These are phyloP conservation scores for Pyrenophora seminiperda DNA, from an alignment of 2,329 filamentous ascomycete species.

Conservation along the genomic window DNA sequence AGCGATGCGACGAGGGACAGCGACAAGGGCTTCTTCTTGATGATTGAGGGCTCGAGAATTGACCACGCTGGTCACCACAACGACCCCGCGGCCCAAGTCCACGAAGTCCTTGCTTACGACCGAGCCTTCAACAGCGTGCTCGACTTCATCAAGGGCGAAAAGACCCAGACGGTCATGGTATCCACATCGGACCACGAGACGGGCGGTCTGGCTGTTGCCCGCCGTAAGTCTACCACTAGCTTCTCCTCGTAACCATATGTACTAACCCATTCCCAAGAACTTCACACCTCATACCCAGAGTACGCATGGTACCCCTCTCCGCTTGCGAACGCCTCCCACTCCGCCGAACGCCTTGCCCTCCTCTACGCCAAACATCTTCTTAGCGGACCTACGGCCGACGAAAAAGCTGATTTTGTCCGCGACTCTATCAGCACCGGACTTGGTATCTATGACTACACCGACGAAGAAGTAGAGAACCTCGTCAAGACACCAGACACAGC, in stretches of 20 bases:
- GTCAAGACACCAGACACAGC: slow-evolving; percentile 63
- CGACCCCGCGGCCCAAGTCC: slow-evolving; percentile 62
- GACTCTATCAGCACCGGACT: slow-evolving; percentile 71
- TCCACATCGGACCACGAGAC: slow-evolving; percentile 96
- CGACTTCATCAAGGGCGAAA: slow-evolving; percentile 78
- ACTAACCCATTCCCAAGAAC: slow-evolving; percentile 51
- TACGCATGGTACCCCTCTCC: slow-evolving; percentile 83
- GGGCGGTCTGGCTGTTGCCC: slow-evolving; percentile 80
- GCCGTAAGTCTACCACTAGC: slow-evolving; percentile 61
- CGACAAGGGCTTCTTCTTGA: slow-evolving; percentile 95
- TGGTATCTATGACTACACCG: slow-evolving; percentile 74
- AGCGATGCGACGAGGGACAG: slow-evolving; percentile 79
- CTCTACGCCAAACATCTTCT: slow-evolving; percentile 67
- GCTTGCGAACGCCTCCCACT: slow-evolving; percentile 78
- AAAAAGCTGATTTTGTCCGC: slow-evolving; percentile 64
- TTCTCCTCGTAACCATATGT: background rate
- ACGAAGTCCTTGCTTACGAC: slow-evolving; percentile 96
- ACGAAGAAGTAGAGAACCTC: slow-evolving; percentile 72
- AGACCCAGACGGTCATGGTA: slow-evolving; percentile 79
- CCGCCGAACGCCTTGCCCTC: slow-evolving; percentile 70
- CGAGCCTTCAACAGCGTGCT: slow-evolving; percentile 80
- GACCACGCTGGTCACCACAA: slow-evolving; percentile 82
- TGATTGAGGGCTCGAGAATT: slow-evolving; percentile 97
- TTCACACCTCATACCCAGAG: slow-evolving; percentile 65
- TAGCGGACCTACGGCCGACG: slow-evolving; percentile 33